These are phyloP conservation scores for Phytopythium montanum DNA, from an alignment of 352 stramenopile genomes.

Conservation along the genomic window DNA sequence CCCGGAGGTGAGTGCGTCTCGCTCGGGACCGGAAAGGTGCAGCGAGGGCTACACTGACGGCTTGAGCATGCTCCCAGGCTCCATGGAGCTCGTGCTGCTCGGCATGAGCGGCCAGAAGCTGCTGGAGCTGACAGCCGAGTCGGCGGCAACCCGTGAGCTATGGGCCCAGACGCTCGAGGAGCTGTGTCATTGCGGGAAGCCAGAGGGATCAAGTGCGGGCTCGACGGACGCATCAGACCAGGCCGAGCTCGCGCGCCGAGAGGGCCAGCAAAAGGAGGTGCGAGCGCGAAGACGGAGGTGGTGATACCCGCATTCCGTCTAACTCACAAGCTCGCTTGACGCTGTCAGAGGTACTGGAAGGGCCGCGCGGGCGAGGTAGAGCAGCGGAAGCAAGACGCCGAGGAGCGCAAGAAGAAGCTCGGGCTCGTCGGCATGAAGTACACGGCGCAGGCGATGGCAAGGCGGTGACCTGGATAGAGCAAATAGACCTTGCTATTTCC, in stretches of 20 bases:
- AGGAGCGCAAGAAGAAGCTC: slow-evolving; percentile 76
- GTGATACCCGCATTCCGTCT: no score
- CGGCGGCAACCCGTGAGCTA: slow-evolving; percentile 39
- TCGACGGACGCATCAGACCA: slow-evolving; percentile 10
- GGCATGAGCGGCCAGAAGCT: slow-evolving; percentile 54
- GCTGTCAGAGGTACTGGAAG: slow-evolving; percentile 61
- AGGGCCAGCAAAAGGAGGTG: slow-evolving; percentile 61
- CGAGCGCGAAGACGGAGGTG: neutral
- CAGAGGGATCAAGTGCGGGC: slow-evolving; percentile 33
- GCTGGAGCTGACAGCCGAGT: slow-evolving; percentile 48
- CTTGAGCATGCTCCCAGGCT: slow-evolving; percentile 14
- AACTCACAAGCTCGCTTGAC: neutral
- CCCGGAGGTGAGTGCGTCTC: slow-evolving; percentile 27
- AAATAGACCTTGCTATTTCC: slow-evolving; percentile 1
- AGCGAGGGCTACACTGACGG: neutral
- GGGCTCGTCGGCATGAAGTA: slow-evolving; percentile 74
- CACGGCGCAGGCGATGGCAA: slow-evolving; percentile 44
- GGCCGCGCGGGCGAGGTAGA: slow-evolving; percentile 59
- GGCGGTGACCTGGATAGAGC: slow-evolving; percentile 10
- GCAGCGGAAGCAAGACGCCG: slow-evolving; percentile 49
- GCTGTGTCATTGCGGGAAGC: slow-evolving; percentile 41
- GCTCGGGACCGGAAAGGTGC: no score
- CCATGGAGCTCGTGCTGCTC: slow-evolving; percentile 45
- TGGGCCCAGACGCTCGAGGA: slow-evolving; percentile 74
- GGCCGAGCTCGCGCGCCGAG: slow-evolving; percentile 48